Percentiles rank a stretch among this genome's conserved stretches.
Evolutionary conservation across 305 asterid species (phyloP).

Genomic region (Fraxinus latifolia): DNA sequence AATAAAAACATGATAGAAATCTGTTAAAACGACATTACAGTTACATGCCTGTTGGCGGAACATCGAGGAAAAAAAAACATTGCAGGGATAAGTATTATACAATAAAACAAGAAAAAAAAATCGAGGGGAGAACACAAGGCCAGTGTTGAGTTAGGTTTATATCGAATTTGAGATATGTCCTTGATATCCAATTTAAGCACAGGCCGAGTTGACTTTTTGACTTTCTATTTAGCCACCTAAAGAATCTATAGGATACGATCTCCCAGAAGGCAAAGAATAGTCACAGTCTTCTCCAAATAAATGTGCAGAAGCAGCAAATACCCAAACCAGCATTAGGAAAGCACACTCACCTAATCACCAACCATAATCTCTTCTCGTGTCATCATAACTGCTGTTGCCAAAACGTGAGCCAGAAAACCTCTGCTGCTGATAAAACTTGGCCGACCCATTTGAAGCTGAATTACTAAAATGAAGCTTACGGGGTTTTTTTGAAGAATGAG

Average conservation of each 20-base stretch:
- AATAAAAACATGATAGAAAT: neutral
- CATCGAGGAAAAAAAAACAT: neutral
- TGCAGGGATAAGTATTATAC: neutral
- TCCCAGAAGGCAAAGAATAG: neutral
- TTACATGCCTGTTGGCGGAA: neutral
- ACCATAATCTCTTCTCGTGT: conserved; percentile 40
- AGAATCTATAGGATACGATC: neutral
- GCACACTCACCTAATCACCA: conserved; percentile 33
- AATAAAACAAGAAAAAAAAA: neutral
- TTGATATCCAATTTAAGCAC: neutral
- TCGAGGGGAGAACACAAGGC: neutral
- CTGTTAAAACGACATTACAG: neutral
- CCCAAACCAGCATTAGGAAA: neutral
- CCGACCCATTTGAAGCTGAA: conserved; percentile 42
- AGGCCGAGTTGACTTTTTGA: neutral
- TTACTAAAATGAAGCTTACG: conserved; percentile 28
- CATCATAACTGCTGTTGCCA: conserved; percentile 37
- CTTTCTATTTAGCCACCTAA: neutral
- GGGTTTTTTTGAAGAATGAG: conserved; percentile 38
- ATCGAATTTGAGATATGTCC: neutral
- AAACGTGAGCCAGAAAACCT: conserved; percentile 51
- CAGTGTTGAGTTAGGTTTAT: neutral
- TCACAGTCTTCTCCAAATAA: neutral
- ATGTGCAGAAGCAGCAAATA: neutral
- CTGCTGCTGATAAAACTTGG: conserved; percentile 32